phyloP scores from a whole-genome alignment of 805 yeast genomes.

The Wickerhamomyces tratensis region DNA sequence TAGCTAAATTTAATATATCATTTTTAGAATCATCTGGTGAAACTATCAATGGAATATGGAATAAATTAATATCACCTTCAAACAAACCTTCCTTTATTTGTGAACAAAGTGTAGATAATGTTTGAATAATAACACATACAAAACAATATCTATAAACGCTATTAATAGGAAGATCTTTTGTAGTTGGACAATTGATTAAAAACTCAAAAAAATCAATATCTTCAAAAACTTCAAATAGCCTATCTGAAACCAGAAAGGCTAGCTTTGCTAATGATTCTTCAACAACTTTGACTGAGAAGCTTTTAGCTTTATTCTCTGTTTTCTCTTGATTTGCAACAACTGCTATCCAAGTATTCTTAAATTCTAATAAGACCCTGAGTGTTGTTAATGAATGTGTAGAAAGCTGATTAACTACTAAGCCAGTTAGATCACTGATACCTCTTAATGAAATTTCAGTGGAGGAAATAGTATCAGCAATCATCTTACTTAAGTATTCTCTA shows the following conservation, averaged over 20 bases:
- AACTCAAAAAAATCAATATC: slow-evolving; percentile 43
- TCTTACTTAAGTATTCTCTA: slow-evolving; percentile 16
- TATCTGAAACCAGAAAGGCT: slow-evolving; percentile 22
- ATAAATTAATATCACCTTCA: slow-evolving; percentile 17
- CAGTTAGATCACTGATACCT: slow-evolving; percentile 30
- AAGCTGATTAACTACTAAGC: slow-evolving; percentile 43
- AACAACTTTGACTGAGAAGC: slow-evolving; percentile 6
- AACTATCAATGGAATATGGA: slow-evolving; percentile 24
- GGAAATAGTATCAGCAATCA: slow-evolving; percentile 48
- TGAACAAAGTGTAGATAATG: slow-evolving; percentile 13
- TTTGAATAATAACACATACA: slow-evolving; percentile 43
- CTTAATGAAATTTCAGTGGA: slow-evolving; percentile 59
- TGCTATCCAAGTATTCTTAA: slow-evolving; percentile 12
- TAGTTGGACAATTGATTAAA: slow-evolving; percentile 40
- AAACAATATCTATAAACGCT: slow-evolving; percentile 39
- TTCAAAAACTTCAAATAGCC: slow-evolving; percentile 25
- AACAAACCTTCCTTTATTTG: slow-evolving; percentile 19
- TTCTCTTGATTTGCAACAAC: slow-evolving; percentile 1
- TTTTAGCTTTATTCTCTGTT: background rate
- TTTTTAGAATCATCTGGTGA: slow-evolving; percentile 4
- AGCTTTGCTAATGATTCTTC: slow-evolving; percentile 23
- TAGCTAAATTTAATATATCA: slow-evolving; percentile 4
- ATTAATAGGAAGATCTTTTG: slow-evolving; percentile 35
- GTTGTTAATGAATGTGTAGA: slow-evolving; percentile 53
- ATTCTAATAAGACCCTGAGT: slow-evolving; percentile 39